These are phyloP conservation scores for Fusarium siculi DNA, from an alignment of 2,329 filamentous ascomycete genomes.

Conservation along the genomic window DNA sequence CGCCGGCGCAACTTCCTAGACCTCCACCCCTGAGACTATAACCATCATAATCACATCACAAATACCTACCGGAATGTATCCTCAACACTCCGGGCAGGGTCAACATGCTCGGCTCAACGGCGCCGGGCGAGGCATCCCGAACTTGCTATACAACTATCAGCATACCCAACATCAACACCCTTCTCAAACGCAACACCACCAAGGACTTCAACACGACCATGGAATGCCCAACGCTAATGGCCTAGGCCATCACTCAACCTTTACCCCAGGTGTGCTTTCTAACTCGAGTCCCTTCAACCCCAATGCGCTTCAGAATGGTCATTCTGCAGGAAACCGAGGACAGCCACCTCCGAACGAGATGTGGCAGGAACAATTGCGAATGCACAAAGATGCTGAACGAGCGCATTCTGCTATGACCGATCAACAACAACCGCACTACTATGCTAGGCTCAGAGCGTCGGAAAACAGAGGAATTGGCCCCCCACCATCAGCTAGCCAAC, in stretches of 20 bases:
- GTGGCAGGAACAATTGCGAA: slow-evolving; percentile 88
- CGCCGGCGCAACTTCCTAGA: slow-evolving; percentile 42
- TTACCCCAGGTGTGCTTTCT: slow-evolving; percentile 61
- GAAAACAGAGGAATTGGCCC: slow-evolving; percentile 75
- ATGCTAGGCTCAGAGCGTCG: slow-evolving; percentile 75
- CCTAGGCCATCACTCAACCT: slow-evolving; percentile 56
- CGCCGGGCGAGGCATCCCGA: slow-evolving; percentile 66
- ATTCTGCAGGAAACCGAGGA: slow-evolving; percentile 58
- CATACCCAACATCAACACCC: slow-evolving; percentile 71
- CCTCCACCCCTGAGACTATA: slow-evolving; percentile 27
- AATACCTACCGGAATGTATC: slow-evolving; percentile 71
- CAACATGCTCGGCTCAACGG: slow-evolving; percentile 80
- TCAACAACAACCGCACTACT: slow-evolving; percentile 73
- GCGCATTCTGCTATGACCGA: slow-evolving; percentile 77
- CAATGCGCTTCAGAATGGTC: slow-evolving; percentile 67
- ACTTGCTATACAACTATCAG: slow-evolving; percentile 76
- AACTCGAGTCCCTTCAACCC: slow-evolving; percentile 71
- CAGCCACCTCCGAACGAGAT: slow-evolving; percentile 71
- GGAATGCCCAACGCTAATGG: slow-evolving; percentile 64
- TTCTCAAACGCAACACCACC: slow-evolving; percentile 72
- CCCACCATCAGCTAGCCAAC: slow-evolving; percentile 61
- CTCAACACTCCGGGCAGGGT: slow-evolving; percentile 71
- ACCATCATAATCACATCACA: slow-evolving; percentile 26
- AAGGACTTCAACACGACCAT: slow-evolving; percentile 69
- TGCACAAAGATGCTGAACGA: slow-evolving; percentile 81